Evolutionary conservation across 495 filamentous ascomycete species (phyloP), one percentile per base, ranked within the genome.

Genomic region (Talaromyces thailandensis): DNA sequence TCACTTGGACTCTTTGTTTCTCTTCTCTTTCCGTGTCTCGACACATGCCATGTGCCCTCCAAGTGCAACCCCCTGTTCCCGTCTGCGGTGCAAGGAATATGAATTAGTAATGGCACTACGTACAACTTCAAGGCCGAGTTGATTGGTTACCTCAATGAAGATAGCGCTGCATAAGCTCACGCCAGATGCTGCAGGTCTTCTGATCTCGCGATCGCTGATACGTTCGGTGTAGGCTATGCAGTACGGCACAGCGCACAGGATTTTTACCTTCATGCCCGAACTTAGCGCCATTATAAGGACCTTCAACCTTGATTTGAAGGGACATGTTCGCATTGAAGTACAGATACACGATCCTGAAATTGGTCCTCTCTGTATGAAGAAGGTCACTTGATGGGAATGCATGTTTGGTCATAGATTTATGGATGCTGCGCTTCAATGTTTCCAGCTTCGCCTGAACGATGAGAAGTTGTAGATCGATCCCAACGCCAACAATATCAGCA

Each of bases 401-500:
- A 45, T 52, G 50, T 11, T 12, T 52, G 50, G 50, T 24, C 50
- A 26, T 53, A 28, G 24, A 14, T 26, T 28, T 8, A 53, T 26
- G 12, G 21, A 28, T 53, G 43, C n/a, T 16, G 29, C 14, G 25
- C 14, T 25, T 16, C 21, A 11, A 35, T 57, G 28, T 18, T 57
- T 57, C 7, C 7, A 29, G 26, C 18, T 35, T 35, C 55, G n/a
- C 11, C 18, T 31, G 29, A 57, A 35, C 16, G 29, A 23, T 35
- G 55, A 35, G 26, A 35, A 32, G 23, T 35, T 3, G 55, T 57
- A 18, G n/a, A 57, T 32, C 11, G 16, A 52, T 61, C 25, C 59
- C 59, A 52, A 52, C 59, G 45, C 45, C 59, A 61, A 48, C 26
- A 52, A 52, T 35, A 24, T 52, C 40, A 31, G 40, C 43, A 48